Evolutionary conservation across 805 yeast genomes (phyloP).

Genomic region (Pichia gijzeniarum): DNA sequence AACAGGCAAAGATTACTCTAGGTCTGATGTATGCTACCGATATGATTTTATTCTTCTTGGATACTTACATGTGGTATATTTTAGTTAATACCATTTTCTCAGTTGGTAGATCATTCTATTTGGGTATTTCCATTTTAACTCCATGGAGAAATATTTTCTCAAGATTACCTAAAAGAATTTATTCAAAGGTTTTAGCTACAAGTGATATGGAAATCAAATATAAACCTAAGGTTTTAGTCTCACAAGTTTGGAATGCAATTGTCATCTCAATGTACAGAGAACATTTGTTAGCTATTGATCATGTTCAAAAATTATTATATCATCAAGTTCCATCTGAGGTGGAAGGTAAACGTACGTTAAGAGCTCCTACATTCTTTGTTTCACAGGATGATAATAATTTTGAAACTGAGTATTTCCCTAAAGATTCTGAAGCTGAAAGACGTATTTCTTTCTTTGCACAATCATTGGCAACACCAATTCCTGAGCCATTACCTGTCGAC

Average conservation of each 20-base stretch:
- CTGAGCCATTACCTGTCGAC: conserved; percentile 98
- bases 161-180: conserved; percentile 97
- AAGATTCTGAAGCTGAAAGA: conserved; percentile 97
- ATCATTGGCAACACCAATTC: conserved; percentile 96
- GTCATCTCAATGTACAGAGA: conserved; percentile 99
- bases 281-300: conserved; percentile 95
- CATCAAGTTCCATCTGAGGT: conserved; percentile 98
- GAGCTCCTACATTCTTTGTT: conserved; percentile 98
- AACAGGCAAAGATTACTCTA: conserved; percentile 82
- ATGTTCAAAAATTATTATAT: conserved; percentile 92
- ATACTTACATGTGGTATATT: conserved; percentile 99
- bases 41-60: conserved; percentile 92
- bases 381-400: conserved; percentile 94
- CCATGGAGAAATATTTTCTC: conserved; percentile 99
- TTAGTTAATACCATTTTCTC: conserved; percentile 91
- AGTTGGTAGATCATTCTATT: conserved; percentile 94
- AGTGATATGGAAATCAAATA: conserved; percentile 99
- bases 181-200: conserved; percentile 95
- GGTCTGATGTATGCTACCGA: conserved; percentile 93
- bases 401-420: conserved; percentile 95
- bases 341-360: conserved; percentile 95
- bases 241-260: conserved; percentile 99
- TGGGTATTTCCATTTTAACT: conserved; percentile 97
- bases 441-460: conserved; percentile 99
- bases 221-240: conserved; percentile 95